phyloP scores from a whole-genome alignment of 2,329 filamentous ascomycete species.

The Escovopsis sp. region DNA sequence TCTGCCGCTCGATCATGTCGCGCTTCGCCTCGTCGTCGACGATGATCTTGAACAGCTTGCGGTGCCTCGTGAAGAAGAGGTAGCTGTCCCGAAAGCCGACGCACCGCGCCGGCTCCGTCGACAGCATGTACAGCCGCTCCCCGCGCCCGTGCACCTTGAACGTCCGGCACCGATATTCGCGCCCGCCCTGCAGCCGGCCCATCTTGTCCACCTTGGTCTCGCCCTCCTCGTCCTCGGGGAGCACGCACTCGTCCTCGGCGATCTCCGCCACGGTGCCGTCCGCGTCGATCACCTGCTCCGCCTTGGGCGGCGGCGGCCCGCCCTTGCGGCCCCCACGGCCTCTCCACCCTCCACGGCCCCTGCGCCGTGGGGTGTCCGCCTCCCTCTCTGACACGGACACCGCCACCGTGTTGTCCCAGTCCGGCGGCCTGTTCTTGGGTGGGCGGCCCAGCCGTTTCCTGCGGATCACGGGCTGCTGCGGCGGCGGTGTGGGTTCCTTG shows the following conservation, averaged over 20 bases:
- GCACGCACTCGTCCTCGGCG: constrained; percentile 74
- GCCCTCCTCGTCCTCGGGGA: constrained; percentile 76
- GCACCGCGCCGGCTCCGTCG: constrained; percentile 89
- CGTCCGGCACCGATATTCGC: constrained; percentile 89
- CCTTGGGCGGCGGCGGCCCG: constrained; percentile 58
- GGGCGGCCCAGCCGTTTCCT: constrained; percentile 71
- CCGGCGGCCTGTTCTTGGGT: constrained; percentile 68
- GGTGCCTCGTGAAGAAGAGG: constrained; percentile 97
- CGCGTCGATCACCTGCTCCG: constrained; percentile 77
- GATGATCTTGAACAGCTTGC: constrained; percentile 93
- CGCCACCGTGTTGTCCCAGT: constrained; percentile 54
- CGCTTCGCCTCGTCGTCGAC: constrained; percentile 95
- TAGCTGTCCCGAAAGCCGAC: constrained; percentile 97
- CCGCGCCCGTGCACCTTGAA: constrained; percentile 80
- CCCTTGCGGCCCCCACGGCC: constrained; percentile 51
- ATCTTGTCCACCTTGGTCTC: constrained; percentile 87
- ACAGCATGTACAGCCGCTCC: constrained; percentile 89
- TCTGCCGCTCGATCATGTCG: constrained; percentile 85
- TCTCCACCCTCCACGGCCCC: constrained; percentile 57
- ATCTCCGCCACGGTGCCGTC: constrained; percentile 88
- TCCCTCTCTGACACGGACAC: constrained; percentile 37
- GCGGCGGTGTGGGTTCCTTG: constrained; percentile 39
- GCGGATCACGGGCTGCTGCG: constrained; percentile 47
- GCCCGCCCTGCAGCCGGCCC: constrained; percentile 65
- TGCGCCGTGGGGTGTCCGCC: constrained; percentile 43